Conservation (phyloP, 139 green algal genomes). For the Bryopsis sp. region DNA sequence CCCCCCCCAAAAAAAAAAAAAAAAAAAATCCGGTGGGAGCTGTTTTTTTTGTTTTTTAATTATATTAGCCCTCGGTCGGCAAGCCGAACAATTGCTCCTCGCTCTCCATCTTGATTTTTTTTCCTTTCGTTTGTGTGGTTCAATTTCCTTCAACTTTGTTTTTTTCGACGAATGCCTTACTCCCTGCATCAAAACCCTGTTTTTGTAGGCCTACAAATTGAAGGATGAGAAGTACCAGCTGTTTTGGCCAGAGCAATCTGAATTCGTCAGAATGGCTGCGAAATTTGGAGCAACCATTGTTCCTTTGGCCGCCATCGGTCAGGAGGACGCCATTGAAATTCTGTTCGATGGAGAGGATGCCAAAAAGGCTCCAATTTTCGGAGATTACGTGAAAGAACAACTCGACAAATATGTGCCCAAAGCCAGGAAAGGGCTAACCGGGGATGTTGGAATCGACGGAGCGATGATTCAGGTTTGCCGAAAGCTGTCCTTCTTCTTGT, state of each 20-base stretch:
- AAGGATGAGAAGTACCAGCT: conserved; percentile 72
- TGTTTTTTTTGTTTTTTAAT: too few relatives aligned
- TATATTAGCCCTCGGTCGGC: too few relatives aligned
- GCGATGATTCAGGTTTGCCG: background rate
- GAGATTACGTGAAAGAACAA: conserved; percentile 34
- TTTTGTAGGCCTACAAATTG: conserved; percentile 28
- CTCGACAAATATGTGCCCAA: background rate
- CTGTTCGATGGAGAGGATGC: conserved; percentile 45
- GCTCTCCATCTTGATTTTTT: too few relatives aligned
- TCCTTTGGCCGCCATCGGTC: conserved; percentile 63
- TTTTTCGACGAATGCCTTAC: background rate
- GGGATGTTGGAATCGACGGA: background rate
- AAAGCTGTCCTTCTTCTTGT: conserved; percentile 47
- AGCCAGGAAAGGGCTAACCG: conserved; percentile 12
- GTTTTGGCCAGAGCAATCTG: conserved; percentile 62
- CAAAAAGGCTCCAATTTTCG: conserved; percentile 42
- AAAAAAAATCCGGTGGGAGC: too few relatives aligned
- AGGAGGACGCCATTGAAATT: conserved; percentile 58
- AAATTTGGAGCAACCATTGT: conserved; percentile 70
- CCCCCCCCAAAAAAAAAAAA: too few relatives aligned
- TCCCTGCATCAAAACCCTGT: background rate
- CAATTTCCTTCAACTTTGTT: background rate
- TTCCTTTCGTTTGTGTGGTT: too few relatives aligned
- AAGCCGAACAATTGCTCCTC: too few relatives aligned
- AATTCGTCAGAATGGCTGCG: conserved; percentile 79